Evolutionary conservation across 2,329 filamentous ascomycete species (phyloP).

Genomic region (Diplodia sapinea): DNA sequence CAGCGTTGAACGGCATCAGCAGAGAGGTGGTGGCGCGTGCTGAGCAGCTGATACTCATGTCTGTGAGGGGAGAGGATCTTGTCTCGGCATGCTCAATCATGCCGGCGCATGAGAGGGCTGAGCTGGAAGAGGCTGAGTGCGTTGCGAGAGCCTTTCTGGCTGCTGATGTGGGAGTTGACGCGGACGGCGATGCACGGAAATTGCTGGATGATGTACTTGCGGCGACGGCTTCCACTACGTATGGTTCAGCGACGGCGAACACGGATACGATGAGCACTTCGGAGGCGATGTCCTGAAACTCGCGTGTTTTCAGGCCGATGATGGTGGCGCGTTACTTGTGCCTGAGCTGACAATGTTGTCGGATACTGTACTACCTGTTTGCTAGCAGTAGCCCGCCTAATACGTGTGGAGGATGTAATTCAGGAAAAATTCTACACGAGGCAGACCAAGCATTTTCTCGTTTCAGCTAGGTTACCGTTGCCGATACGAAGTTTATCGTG

Average conservation of each 20-base stretch:
- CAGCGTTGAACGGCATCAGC: slow-evolving; percentile 84
- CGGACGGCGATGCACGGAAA: slow-evolving; percentile 41
- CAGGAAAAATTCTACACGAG: neutral
- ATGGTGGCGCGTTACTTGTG: neutral
- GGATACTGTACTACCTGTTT: neutral
- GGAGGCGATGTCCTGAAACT: neutral
- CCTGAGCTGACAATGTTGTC: neutral
- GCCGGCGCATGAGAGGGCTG: slow-evolving; percentile 65
- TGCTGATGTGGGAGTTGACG: slow-evolving; percentile 40
- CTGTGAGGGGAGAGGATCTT: slow-evolving; percentile 76
- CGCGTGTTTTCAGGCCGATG: too few species aligned
- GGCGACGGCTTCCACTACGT: neutral
- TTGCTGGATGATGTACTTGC: slow-evolving; percentile 48
- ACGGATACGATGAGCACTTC: slow-evolving; percentile 13
- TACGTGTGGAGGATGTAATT: neutral
- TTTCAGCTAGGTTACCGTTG: neutral
- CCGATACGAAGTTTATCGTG: neutral
- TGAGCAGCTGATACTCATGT: slow-evolving; percentile 71
- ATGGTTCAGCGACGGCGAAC: neutral
- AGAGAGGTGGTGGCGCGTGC: slow-evolving; percentile 74
- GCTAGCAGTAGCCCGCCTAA: neutral
- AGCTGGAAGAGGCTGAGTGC: slow-evolving; percentile 67
- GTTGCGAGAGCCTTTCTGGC: slow-evolving; percentile 53
- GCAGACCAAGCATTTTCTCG: neutral
- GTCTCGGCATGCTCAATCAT: slow-evolving; percentile 73